Evolutionary conservation across 768 basidiomycete species (phyloP).

Genomic region (Suillus hirtellus): DNA sequence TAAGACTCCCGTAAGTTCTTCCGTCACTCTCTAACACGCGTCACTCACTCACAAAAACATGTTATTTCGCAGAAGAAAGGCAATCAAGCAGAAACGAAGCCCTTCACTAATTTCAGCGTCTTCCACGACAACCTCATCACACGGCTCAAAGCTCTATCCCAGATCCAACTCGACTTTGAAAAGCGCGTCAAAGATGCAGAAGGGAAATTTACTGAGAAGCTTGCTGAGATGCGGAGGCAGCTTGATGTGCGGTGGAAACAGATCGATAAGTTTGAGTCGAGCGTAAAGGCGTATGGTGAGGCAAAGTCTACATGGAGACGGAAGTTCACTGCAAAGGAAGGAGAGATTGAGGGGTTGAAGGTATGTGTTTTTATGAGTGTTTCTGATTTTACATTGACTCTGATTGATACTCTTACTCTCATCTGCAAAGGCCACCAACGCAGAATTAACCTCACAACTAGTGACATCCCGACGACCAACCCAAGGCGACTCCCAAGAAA

Average conservation of each 20-base stretch:
- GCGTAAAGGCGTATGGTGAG: constrained; percentile 79
- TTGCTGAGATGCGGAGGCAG: constrained; percentile 81
- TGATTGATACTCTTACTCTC: not conserved
- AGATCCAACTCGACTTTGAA: constrained; percentile 87
- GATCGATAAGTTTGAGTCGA: constrained; percentile 88
- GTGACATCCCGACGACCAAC: constrained; percentile 58
- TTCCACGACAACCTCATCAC: constrained; percentile 95
- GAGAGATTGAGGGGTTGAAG: constrained; percentile 87
- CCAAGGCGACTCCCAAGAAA: constrained; percentile 63
- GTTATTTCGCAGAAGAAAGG: constrained; percentile 61
- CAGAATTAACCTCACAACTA: constrained; percentile 75
- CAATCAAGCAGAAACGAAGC: constrained; percentile 80
- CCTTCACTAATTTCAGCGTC: constrained; percentile 89
- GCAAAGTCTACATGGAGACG: constrained; percentile 82
- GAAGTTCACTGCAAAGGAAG: constrained; percentile 79
- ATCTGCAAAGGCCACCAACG: constrained; percentile 58
- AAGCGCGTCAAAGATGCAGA: constrained; percentile 82
- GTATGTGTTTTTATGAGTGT: constrained; percentile 38
- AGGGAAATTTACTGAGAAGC: constrained; percentile 64
- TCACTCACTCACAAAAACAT: not conserved
- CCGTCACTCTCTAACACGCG: not conserved
- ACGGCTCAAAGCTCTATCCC: constrained; percentile 79
- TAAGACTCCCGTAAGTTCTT: constrained; percentile 69
- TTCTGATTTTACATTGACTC: constrained; percentile 4
- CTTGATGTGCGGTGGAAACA: constrained; percentile 88